These are phyloP conservation scores for Amphicarpaea edgeworthii DNA, from an alignment of 306 rosid species.

Conservation along the genomic window DNA sequence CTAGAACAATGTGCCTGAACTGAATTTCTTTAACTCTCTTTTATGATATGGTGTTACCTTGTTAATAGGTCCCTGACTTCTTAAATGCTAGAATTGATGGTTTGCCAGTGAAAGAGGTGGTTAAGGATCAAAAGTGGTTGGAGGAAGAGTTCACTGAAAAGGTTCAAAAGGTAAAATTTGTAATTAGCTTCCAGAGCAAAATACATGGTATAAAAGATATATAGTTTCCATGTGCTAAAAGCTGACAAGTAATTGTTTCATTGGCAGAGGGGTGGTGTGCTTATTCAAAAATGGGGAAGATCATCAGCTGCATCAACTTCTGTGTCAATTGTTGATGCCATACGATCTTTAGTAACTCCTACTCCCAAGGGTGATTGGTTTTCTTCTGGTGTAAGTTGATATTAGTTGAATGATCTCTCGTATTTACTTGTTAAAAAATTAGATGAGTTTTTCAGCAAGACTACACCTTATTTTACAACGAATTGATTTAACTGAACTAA, in stretches of 20 bases:
- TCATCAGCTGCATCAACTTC: conserved; percentile 99
- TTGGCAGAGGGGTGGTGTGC: conserved; percentile 90
- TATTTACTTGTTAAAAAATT: conserved; percentile 20
- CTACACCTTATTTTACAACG: neutral
- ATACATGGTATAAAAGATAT: conserved; percentile 7
- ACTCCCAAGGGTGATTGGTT: conserved; percentile 99
- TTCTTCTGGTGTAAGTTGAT: conserved; percentile 85
- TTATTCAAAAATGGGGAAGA: conserved; percentile 97
- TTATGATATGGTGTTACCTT: conserved; percentile 32
- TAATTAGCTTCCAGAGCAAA: conserved; percentile 17
- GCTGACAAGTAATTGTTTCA: conserved; percentile 40
- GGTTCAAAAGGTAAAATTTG: conserved; percentile 79
- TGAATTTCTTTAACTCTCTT: conserved; percentile 29
- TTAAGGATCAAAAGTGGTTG: conserved; percentile 90
- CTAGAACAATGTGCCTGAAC: conserved; percentile 18
- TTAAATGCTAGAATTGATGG: conserved; percentile 90
- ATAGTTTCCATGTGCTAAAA: conserved; percentile 28
- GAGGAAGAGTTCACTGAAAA: conserved; percentile 89
- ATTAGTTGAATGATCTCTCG: conserved; percentile 9
- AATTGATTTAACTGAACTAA: neutral
- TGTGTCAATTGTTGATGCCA: conserved; percentile 88
- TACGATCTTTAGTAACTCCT: conserved; percentile 80
- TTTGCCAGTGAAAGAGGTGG: conserved; percentile 82
- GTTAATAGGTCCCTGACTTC: conserved; percentile 89
- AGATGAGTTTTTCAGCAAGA: conserved; percentile 1